Base-by-base conservation (phyloP, 2,329 filamentous ascomycete genomes). In the Pezicula carpinea region DNA sequence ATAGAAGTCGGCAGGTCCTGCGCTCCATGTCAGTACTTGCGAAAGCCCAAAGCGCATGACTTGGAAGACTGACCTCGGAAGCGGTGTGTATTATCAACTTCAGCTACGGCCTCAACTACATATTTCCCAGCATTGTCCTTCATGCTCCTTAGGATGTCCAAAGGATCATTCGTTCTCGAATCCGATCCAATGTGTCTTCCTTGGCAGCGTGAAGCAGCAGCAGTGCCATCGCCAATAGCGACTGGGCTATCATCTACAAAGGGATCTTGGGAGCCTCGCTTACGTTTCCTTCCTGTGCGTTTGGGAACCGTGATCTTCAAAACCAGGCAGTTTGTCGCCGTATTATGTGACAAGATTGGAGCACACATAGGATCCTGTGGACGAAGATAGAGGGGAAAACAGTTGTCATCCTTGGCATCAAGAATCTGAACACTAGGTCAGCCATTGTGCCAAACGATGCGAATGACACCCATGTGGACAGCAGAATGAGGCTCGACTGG, bases 301-400 rank as follows among this genome's bases (percentile, higher is more conserved):
- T 84, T 93, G 0, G 93, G 92, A 1, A 97, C 81, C 0, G 85
- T 90, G 46, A 99, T 76, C 64, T 90, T 91, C 44, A 99, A 74
- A 17, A 97, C 75, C 17, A 97, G 71, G 61, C 96, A 95, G 62
- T 90, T 88, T 8, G 89, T 87, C 17, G 79, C 70, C 26, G 84
- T 79, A 61, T 85, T 87, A 35, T 84, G 83, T 6, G 92, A 96
- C 56, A 85, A 73, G 51, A 96, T 73, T 7, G 88, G 87, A 56
- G 86, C 85, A 58, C 87, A 83, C 59, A 89, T 82, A 3, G 85
- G 84, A 64, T 95, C 89, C 53, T 89, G 79, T 19, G 87, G 87
- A 18, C 88, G 82, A 45, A 97, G 73, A 57, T 86, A 87, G n/a
- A 95, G 69, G 2, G 85, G 85, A 19, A 79, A 69, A 43, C 73